Base-by-base conservation (phyloP, 305 asterid species). In the Nicotiana rustica region DNA sequence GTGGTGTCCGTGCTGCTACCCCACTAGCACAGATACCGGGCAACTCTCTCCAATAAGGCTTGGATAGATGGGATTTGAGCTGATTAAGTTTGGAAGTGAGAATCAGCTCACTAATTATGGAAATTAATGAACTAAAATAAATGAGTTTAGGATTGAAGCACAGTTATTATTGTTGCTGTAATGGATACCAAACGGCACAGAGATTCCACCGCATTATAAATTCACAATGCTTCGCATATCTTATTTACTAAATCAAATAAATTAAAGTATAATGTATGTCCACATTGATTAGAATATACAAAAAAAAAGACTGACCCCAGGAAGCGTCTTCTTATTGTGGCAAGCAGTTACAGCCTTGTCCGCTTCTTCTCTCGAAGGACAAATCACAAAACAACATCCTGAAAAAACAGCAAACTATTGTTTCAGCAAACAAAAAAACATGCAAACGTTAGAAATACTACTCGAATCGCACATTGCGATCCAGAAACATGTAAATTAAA, bases 291-390 rank as follows among this genome's bases (percentile, higher is more conserved):
- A 70, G 35, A 70, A 41, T 70, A 44, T 36, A 36, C 12, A 41
- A 25, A 25, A 25, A 41, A 67, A 36, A 71, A 25, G 21, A 80
- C 92, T 89, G 78, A 95, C 98, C 92, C 98, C 98, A 56, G 98
- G 93, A 76, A 95, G 88, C 80, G 95, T 92, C 89, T 88, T 92
- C 94, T 91, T 92, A 82, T 95, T 90, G 84, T 95, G 98, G 25
- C 91, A 93, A 78, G 95, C 97, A 88, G 85, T 60, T 14, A 93
- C 88, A 9, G 93, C 95, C 90, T 92, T 95, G 87, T 95, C 98
- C 9, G 98, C 98, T 85, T 95, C 98, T 87, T 93, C 92, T 86
- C 96, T 91, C 60, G 98, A 93, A 41, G 97, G 98, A 59, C 98
- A 95, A 36, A 91, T 88, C 83, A 86, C 84, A 70, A 95, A 90